A percentile compares a stretch with the other conserved stretches of the same genome.
phyloP scores from a whole-genome alignment of 257 asterid species.

The Solanum chiquidenum region DNA sequence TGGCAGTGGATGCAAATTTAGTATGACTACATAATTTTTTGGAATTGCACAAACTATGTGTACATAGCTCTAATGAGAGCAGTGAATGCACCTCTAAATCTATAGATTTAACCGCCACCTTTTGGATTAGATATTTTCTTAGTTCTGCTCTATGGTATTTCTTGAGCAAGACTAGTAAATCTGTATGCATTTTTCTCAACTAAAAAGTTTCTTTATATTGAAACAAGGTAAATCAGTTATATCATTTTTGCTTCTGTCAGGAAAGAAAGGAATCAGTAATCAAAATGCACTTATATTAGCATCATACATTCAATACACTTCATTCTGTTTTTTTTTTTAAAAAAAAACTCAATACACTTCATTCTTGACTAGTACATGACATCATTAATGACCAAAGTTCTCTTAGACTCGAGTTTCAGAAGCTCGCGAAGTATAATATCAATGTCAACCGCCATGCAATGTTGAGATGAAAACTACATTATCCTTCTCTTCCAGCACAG shows the following conservation, averaged over 20 bases:
- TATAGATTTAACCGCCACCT: too few species aligned
- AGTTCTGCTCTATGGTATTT: too few species aligned
- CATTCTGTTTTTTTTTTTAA: not conserved
- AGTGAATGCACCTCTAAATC: too few species aligned
- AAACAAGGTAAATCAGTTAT: not conserved
- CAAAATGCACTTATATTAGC: not conserved
- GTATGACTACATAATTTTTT: too few species aligned
- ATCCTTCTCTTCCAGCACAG: slow-evolving; percentile 70
- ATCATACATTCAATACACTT: not conserved
- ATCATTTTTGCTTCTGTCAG: not conserved
- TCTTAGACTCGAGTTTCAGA: not conserved
- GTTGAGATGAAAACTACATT: slow-evolving; percentile 84
- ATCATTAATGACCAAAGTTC: not conserved
- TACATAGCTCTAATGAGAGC: too few species aligned
- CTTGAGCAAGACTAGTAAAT: not conserved
- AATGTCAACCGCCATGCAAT: slow-evolving; percentile 67
- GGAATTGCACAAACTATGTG: too few species aligned
- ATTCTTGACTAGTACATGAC: not conserved
- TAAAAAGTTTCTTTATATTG: not conserved
- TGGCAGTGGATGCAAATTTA: too few species aligned
- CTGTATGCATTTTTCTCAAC: not conserved
- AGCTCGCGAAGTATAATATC: not conserved
- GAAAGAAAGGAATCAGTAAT: not conserved
- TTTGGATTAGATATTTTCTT: too few species aligned
- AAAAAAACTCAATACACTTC: not conserved